Conservation (phyloP, 495 filamentous ascomycete genomes). For the Aspergillus indologenus region DNA sequence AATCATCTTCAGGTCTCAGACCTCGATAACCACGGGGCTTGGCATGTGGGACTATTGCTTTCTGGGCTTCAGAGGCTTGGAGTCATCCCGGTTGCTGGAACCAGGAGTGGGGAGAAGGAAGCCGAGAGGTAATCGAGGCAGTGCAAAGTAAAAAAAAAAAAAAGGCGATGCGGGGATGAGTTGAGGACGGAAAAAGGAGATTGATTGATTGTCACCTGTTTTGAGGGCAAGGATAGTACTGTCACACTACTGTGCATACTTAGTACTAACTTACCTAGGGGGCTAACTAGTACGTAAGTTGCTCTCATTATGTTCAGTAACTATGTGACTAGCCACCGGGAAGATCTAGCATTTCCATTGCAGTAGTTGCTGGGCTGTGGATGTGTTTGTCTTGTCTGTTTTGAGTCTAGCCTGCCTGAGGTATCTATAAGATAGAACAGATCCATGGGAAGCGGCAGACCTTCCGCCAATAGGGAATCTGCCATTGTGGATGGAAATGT, state of each 20-base stretch:
- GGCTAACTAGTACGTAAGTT: too few species aligned
- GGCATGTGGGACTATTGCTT: constrained; percentile 18
- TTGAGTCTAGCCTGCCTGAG: not conserved
- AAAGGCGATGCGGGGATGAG: not conserved
- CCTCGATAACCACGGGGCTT: constrained; percentile 4
- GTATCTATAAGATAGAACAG: too few species aligned
- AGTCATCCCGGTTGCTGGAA: constrained; percentile 20
- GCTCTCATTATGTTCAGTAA: too few species aligned
- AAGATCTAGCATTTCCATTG: constrained; percentile 1
- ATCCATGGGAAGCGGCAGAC: constrained; percentile 1
- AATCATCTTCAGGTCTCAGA: not conserved
- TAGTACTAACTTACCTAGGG: too few species aligned
- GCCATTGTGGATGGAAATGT: constrained; percentile 15
- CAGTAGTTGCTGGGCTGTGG: too few species aligned
- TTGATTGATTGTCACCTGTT: too few species aligned
- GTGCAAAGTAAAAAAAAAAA: too few species aligned
- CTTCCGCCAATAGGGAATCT: constrained; percentile 18
- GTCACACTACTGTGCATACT: too few species aligned
- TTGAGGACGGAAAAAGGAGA: not conserved
- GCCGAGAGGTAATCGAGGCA: not conserved
- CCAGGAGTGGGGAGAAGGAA: not conserved
- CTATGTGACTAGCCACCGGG: not conserved
- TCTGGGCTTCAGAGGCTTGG: constrained; percentile 9
- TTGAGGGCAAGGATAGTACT: too few species aligned
- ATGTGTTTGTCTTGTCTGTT: not conserved